Evolutionary conservation across 2,329 filamentous ascomycete species (phyloP).

Genomic region (Sporothrix luriei): DNA sequence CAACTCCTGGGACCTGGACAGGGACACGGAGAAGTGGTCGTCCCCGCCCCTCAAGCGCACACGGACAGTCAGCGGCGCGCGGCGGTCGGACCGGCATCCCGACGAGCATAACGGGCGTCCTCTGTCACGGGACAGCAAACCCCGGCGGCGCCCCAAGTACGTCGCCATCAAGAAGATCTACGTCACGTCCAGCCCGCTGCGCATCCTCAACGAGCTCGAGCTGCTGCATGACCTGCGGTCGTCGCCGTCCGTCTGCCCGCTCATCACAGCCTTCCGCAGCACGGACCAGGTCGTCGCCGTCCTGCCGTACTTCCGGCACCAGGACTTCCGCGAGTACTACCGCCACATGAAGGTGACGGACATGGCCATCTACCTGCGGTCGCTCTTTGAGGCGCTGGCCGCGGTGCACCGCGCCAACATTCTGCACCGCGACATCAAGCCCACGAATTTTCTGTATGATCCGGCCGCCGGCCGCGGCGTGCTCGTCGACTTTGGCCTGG

Average conservation of each 20-base stretch:
- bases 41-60: slow-evolving; percentile 63
- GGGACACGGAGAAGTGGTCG: slow-evolving; percentile 66
- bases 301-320: slow-evolving; percentile 91
- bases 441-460: slow-evolving; percentile 96
- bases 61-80: slow-evolving; percentile 45
- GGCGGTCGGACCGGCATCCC: slow-evolving; percentile 34
- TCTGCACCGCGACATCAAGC: slow-evolving; percentile 93
- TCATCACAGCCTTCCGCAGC: slow-evolving; percentile 95
- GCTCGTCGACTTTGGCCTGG: slow-evolving; percentile 97
- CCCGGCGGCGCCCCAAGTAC: slow-evolving; percentile 63
- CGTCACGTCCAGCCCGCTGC: slow-evolving; percentile 89
- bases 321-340: slow-evolving; percentile 94
- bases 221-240: slow-evolving; percentile 83
- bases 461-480: slow-evolving; percentile 78
- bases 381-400: slow-evolving; percentile 80
- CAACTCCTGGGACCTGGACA: slow-evolving; percentile 82
- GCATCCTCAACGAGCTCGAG: slow-evolving; percentile 95
- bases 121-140: not conserved
- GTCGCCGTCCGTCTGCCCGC: slow-evolving; percentile 83
- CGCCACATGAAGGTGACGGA: slow-evolving; percentile 83
- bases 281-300: slow-evolving; percentile 95
- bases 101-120: not conserved
- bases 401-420: slow-evolving; percentile 84
- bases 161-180: slow-evolving; percentile 99
- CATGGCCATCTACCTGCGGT: slow-evolving; percentile 86